Evolutionary conservation across 169 alveolate genomes (phyloP).

Genomic region (Plasmodium berghei): DNA sequence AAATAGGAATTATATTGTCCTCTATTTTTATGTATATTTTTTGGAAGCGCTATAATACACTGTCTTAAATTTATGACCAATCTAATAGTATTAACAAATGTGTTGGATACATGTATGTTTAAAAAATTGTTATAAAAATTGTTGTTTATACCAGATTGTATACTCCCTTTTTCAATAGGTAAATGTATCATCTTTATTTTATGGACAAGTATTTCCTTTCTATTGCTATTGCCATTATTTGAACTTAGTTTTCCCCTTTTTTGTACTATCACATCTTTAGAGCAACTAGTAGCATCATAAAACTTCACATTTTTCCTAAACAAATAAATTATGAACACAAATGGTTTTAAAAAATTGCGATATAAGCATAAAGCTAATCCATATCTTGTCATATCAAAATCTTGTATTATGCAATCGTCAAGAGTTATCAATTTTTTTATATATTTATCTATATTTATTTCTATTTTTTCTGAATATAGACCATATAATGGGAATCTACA

Average conservation of each 20-base stretch:
- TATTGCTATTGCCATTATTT: not conserved
- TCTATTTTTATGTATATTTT: slow-evolving; percentile 11
- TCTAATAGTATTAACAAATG: slow-evolving; percentile 27
- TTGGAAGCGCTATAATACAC: slow-evolving; percentile 11
- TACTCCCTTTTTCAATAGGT: slow-evolving; percentile 36
- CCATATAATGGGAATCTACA: not conserved
- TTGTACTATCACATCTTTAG: not conserved
- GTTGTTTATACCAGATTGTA: slow-evolving; percentile 28
- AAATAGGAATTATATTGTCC: not conserved
- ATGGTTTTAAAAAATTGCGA: slow-evolving; percentile 38
- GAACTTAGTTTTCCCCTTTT: not conserved
- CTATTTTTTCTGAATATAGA: not conserved
- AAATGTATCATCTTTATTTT: slow-evolving; percentile 15
- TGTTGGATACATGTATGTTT: slow-evolving; percentile 22
- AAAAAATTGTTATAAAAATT: slow-evolving; percentile 12
- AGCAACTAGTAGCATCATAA: not conserved
- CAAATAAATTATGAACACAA: slow-evolving; percentile 15
- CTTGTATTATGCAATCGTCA: slow-evolving; percentile 34
- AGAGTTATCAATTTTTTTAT: slow-evolving; percentile 13
- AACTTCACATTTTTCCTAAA: not conserved
- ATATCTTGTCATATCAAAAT: slow-evolving; percentile 44
- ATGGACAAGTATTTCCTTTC: not conserved
- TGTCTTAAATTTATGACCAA: slow-evolving; percentile 19
- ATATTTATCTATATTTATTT: not conserved
- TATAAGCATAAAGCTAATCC: slow-evolving; percentile 29